Conservation (phyloP, 306 rosid genomes). For the Prunus mira region DNA sequence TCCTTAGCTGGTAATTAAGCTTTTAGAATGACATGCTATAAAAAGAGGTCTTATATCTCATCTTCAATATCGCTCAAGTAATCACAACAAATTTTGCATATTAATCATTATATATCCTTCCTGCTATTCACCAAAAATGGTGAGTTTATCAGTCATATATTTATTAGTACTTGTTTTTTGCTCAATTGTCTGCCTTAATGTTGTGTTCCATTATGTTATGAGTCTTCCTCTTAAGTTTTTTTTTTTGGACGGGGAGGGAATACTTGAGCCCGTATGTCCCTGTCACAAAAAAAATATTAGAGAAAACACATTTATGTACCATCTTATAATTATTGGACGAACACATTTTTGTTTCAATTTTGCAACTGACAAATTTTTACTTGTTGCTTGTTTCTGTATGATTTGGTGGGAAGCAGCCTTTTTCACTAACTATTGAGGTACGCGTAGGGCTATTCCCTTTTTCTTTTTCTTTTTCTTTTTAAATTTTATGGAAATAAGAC, state of each 20-base stretch:
- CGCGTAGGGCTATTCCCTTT: too few species aligned
- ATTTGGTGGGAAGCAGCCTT: slow-evolving; percentile 28
- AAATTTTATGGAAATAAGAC: background rate
- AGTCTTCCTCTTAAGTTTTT: too few species aligned
- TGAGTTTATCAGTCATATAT: background rate
- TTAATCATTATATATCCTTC: background rate
- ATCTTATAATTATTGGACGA: background rate
- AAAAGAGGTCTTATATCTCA: background rate
- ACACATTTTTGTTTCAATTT: background rate
- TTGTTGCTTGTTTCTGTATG: slow-evolving; percentile 9
- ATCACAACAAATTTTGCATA: background rate
- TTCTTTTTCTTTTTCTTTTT: too few species aligned
- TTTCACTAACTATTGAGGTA: slow-evolving; percentile 51
- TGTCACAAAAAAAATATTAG: too few species aligned
- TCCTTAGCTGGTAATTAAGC: background rate
- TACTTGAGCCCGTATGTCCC: too few species aligned
- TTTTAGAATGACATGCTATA: background rate
- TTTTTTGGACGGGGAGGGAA: too few species aligned
- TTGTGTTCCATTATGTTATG: too few species aligned
- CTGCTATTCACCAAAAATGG: background rate
- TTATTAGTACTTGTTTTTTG: background rate
- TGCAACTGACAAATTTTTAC: background rate
- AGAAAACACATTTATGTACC: too few species aligned
- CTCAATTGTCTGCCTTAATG: too few species aligned
- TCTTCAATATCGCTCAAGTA: background rate